Evolutionary conservation across 495 filamentous ascomycete species (phyloP).

Genomic region (Penicillium soppii): DNA sequence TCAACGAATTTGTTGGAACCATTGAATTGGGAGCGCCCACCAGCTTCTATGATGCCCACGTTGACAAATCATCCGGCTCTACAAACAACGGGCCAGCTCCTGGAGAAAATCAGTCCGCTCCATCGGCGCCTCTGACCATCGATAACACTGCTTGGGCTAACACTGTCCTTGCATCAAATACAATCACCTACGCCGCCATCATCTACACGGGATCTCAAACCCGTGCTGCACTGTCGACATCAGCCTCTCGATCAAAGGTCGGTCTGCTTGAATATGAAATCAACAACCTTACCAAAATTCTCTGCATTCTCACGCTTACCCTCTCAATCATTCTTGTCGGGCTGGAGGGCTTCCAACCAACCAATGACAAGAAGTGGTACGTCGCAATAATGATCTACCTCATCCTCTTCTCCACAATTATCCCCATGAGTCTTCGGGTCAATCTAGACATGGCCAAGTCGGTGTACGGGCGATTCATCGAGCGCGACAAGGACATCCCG

Average conservation of each 20-base stretch:
- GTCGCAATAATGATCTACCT: slow-evolving; percentile 93
- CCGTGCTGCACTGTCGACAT: slow-evolving; percentile 89
- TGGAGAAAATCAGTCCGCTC: slow-evolving; percentile 25
- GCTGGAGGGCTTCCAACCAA: slow-evolving; percentile 73
- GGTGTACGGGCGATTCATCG: slow-evolving; percentile 94
- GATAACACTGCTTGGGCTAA: slow-evolving; percentile 99
- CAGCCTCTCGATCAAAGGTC: slow-evolving; percentile 85
- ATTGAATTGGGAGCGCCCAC: slow-evolving; percentile 58
- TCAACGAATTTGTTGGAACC: slow-evolving; percentile 91
- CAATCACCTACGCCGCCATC: slow-evolving; percentile 80
- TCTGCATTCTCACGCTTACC: slow-evolving; percentile 82
- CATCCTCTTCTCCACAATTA: slow-evolving; percentile 98
- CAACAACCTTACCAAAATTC: slow-evolving; percentile 95
- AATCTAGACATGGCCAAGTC: slow-evolving; percentile 97
- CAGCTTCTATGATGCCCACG: slow-evolving; percentile 42
- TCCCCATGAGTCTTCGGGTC: slow-evolving; percentile 93
- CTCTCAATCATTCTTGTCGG: slow-evolving; percentile 90
- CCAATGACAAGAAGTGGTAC: slow-evolving; percentile 73
- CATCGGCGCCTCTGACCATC: slow-evolving; percentile 76
- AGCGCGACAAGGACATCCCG: slow-evolving; percentile 82
- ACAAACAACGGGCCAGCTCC: slow-evolving; percentile 13
- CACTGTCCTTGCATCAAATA: slow-evolving; percentile 92
- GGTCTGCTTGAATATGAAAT: slow-evolving; percentile 95
- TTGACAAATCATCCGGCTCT: slow-evolving; percentile 35
- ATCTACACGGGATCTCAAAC: slow-evolving; percentile 96